Evolutionary conservation across 805 yeast genomes (phyloP), one percentile per base, ranked within the genome.

Genomic region (Geotrichum ghanense): DNA sequence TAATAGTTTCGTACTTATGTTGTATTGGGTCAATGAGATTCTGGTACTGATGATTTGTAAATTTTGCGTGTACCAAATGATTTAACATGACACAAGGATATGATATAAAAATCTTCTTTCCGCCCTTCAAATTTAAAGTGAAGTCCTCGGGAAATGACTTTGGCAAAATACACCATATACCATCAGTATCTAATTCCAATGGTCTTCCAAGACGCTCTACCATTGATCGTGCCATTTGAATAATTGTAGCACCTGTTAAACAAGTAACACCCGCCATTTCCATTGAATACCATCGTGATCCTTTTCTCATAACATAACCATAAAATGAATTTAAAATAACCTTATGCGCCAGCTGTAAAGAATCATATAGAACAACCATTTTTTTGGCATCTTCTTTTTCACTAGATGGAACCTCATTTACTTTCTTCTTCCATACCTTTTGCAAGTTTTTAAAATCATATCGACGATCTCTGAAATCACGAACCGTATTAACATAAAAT

Each of bases 191-290:
- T 53, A 92, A 74, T 60, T 92, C 99, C 50, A 92, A 69, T 0
- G 98, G 98, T 55, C 97, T 73, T 1, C 99, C 99, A 3, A 94
- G 68, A 56, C 96, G 70, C 61, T 90, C 97, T 12, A 92, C 96
- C 49, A 92, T 68, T 0, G 83, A 68, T 51, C 97, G 73, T 0
- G 99, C 99, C 92, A 90, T 84, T 65, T 94, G 97, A 69, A 92
- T 92, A 56, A 92, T 92, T 0, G 95, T 87, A 0, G 98, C 96
- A 45, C 99, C 99, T 0, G 98, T 92, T 43, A 89, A 72, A 73
- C 98, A 94, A 0, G 99, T 92, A 17, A 92, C 92, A 52, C 99
- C 99, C 0, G 98, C 99, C 98, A 94, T 92, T 64, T 92, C 98
- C 92, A 92, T 88, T 0, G 98, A 92, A 58, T 89, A 92, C 99